Evolutionary conservation across 2,329 filamentous ascomycete genomes (phyloP), one percentile per base, ranked within the genome.

Genomic region (Pseudocercospora macadamiae): DNA sequence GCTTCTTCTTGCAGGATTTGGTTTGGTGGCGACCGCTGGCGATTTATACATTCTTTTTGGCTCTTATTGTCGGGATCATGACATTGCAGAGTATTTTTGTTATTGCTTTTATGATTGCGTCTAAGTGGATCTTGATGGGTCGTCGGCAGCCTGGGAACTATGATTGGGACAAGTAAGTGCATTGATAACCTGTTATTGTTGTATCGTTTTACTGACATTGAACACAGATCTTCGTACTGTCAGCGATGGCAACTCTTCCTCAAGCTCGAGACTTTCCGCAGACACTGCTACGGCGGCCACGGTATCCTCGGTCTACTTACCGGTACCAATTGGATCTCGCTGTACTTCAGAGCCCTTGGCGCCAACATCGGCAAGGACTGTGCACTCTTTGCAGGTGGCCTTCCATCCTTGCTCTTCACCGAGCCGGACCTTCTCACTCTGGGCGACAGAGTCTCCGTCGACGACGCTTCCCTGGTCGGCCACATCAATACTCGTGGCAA

Each of bases 241-340:
- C 83, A 85, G 65, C 79, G 81, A 30, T 85, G 83, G 82, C 82
- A 85, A 65, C 66, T 84, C 7, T 82, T 81, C 66, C 73, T 84
- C 2, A 75, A 76, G 26, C 76, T 83, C 34, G 82, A 85, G 71
- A 76, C 75, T 16, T 69, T 85, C 2, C 77, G 82, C 1, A 74
- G 79, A 7, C 72, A 77, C 37, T 83, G 81, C 68, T 83, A 80
- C 63, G 77, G 78, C 3, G 77, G 79, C 1, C 67, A 79, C 23
- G 83, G 83, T 14, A 73, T 86, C 16, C 72, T 84, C 1, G 78
- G 80, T 12, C 73, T 85, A 64, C 68, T 85, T 1, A 83, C 81
- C 0, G 82, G 82, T 2, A 83, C 82, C 0, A 76, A 78, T 54
- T 86, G 79, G 72, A 72, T 81, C 3, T 76, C 79, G 2, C 64